A percentile compares a stretch with the other conserved stretches of the same genome.
phyloP scores from a whole-genome alignment of 306 rosid species.

The Hippophae rhamnoides region DNA sequence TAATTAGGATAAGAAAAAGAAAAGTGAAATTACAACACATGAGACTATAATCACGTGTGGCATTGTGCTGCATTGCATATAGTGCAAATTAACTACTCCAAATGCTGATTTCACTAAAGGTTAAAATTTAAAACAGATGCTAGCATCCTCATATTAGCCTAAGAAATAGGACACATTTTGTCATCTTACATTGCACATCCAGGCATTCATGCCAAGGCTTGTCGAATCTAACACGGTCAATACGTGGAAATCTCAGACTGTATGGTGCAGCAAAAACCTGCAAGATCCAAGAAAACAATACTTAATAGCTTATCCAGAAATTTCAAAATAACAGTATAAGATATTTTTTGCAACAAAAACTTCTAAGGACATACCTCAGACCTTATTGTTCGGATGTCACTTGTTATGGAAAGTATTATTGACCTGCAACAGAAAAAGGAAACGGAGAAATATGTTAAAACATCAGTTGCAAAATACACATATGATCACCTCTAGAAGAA shows the following conservation, averaged over 20 bases:
- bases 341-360: neutral
- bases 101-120: too few relatives aligned
- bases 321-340: neutral
- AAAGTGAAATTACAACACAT: slow-evolving; percentile 5
- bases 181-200: slow-evolving; percentile 74
- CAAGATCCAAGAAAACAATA: slow-evolving; percentile 23
- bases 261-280: slow-evolving; percentile 90
- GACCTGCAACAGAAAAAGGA: slow-evolving; percentile 31
- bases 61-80: neutral
- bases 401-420: slow-evolving; percentile 55
- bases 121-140: neutral
- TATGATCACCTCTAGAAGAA: neutral
- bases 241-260: slow-evolving; percentile 90
- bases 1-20: slow-evolving; percentile 15
- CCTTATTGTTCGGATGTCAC: slow-evolving; percentile 87
- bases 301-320: slow-evolving; percentile 10
- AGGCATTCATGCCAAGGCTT: slow-evolving; percentile 96
- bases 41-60: neutral
- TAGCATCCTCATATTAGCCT: neutral
- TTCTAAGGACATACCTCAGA: slow-evolving; percentile 62
- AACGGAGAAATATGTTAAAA: neutral
- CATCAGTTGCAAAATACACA: slow-evolving; percentile 8
- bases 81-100: too few relatives aligned
- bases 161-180: neutral
- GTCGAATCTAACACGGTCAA: slow-evolving; percentile 85